Base-by-base conservation (phyloP, 768 basidiomycete genomes). In the Tricholoma flavovirens region DNA sequence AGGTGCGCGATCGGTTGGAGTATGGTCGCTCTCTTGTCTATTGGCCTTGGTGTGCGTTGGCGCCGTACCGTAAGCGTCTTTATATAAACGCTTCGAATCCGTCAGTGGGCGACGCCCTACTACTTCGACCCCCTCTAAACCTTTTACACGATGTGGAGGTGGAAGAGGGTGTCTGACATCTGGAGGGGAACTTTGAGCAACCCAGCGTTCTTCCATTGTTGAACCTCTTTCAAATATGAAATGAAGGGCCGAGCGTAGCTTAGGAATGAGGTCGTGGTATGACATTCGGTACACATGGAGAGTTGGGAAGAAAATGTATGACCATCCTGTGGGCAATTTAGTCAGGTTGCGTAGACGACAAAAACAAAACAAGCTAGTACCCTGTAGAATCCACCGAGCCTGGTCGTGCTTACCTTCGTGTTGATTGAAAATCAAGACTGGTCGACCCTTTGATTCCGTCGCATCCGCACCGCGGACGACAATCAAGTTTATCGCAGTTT, bases 271-370 rank as follows among this genome's bases (percentile, higher is more conserved):
- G 11, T 53, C 40, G 21, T 53, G 52, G 40, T 53, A 53, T 26
- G 52, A 15, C 52, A 53, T 78, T 5, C 68, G 68, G 58, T 77
- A 76, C 1, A 80, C 55, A 35, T 71, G 68, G 2, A 73, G 62
- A 0, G 64, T 71, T 8, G 75, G 75, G 15, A 60, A 66, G 53
- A 78, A 72, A 33, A 76, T 60, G 54, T 82, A 82, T 40, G 77
- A 70, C 81, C 81, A 82, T n/a, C 75, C 81, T 81, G 35, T 11
- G 35, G 7, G 48, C 6, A 17, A n/a, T 11, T 57, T 14, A 45
- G 51, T 21, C n/a, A 22, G 17, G 40, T 21, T 10, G n/a, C 4
- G 5, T 4, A 15, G 15, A 1, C 26, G 14, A 42, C 56, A 22
- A 53, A 2, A 35, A 21, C 24, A 1, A 53, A 1, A 52, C 19